phyloP scores from a whole-genome alignment of 2,329 filamentous ascomycete genomes.

The Phyllosticta paracitricarpa region DNA sequence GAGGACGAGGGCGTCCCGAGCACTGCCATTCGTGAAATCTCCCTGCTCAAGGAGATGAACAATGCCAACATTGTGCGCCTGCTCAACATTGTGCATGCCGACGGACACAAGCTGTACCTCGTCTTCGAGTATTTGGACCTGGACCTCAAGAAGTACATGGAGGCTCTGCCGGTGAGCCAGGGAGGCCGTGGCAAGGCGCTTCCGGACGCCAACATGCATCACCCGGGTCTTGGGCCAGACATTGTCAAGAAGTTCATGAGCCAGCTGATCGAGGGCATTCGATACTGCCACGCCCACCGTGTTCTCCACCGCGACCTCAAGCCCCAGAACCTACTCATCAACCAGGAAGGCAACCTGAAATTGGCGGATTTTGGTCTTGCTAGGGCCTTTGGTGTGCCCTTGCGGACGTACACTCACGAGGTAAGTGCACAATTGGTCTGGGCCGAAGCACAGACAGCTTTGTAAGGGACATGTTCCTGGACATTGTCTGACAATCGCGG shows the following conservation, averaged over 20 bases:
- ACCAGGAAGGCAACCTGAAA: conserved; percentile 80
- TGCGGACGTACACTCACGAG: conserved; percentile 89
- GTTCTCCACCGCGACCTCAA: conserved; percentile 83
- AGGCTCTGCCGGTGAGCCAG: conserved; percentile 72
- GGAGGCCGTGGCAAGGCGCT: conserved; percentile 78
- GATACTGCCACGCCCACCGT: conserved; percentile 82
- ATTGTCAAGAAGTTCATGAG: conserved; percentile 93
- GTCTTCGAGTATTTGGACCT: conserved; percentile 87
- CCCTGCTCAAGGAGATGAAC: conserved; percentile 87
- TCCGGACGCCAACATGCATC: conserved; percentile 61
- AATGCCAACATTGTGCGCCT: conserved; percentile 83
- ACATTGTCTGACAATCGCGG: conserved; percentile 3
- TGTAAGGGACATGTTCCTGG: conserved; percentile 7
- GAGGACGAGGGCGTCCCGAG: conserved; percentile 91
- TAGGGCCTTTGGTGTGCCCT: conserved; percentile 79
- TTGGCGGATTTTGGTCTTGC: conserved; percentile 84
- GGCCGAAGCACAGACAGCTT: background rate
- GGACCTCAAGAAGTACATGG: conserved; percentile 95
- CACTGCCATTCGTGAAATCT: conserved; percentile 90
- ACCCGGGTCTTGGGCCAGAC: conserved; percentile 62
- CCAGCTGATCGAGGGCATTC: conserved; percentile 73
- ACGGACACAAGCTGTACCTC: conserved; percentile 89
- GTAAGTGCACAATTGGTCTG: conserved; percentile 25
- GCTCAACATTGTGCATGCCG: conserved; percentile 86
- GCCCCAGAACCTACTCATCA: conserved; percentile 81